These are phyloP conservation scores for Pestalotiopsis sp. DNA, from an alignment of 2,329 filamentous ascomycete genomes.

Conservation along the genomic window DNA sequence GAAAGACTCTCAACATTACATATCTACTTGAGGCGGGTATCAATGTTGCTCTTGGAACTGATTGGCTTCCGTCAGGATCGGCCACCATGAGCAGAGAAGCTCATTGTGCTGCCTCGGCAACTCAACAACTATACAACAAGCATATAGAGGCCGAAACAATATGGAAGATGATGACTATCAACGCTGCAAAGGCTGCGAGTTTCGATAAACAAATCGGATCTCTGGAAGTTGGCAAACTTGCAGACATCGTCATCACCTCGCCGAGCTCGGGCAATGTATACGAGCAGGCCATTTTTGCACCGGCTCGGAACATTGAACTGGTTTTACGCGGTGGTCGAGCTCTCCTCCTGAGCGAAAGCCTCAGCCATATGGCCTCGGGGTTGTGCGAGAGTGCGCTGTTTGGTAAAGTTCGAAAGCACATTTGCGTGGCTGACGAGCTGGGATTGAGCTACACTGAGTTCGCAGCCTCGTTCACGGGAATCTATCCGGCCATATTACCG, in stretches of 20 bases:
- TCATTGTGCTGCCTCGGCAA: conserved; percentile 18
- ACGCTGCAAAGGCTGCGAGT: conserved; percentile 41
- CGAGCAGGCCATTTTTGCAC: conserved; percentile 22
- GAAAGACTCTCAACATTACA: conserved; percentile 27
- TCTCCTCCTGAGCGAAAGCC: conserved; percentile 18
- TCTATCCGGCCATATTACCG: conserved; percentile 35
- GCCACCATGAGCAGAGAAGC: conserved; percentile 29
- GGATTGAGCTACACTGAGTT: conserved; percentile 22
- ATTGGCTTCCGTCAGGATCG: conserved; percentile 30
- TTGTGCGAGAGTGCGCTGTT: conserved; percentile 23
- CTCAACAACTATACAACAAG: conserved; percentile 15
- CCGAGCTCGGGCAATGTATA: conserved; percentile 17
- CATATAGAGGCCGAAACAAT: conserved; percentile 21
- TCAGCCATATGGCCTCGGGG: conserved; percentile 12
- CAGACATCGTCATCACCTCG: conserved; percentile 45
- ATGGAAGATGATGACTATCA: conserved; percentile 42
- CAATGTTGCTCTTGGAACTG: conserved; percentile 30
- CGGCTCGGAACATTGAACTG: conserved; percentile 25
- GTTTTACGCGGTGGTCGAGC: conserved; percentile 28
- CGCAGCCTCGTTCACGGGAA: conserved; percentile 19
- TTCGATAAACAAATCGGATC: conserved; percentile 41
- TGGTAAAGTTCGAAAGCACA: conserved; percentile 17
- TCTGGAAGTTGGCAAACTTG: conserved; percentile 41
- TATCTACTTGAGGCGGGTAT: conserved; percentile 25
- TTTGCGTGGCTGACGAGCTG: conserved; percentile 26